phyloP scores from a whole-genome alignment of 176 grass and related monocot species.

The Neostapfia colusana region DNA sequence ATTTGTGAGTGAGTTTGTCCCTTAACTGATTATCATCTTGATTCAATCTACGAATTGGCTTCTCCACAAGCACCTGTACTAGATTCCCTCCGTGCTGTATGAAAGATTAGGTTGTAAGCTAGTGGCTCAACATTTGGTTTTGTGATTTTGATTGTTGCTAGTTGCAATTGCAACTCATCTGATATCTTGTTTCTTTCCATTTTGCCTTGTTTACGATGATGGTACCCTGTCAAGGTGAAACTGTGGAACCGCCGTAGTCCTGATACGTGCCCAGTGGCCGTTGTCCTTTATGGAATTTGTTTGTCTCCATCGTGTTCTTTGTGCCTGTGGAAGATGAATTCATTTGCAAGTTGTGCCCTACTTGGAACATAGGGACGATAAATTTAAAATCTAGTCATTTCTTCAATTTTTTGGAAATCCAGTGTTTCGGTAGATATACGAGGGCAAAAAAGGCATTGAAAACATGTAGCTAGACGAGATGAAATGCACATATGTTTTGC shows the following conservation, averaged over 20 bases:
- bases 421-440: background rate
- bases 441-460: background rate
- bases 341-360: background rate
- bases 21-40: constrained; percentile 9
- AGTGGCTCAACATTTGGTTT: background rate
- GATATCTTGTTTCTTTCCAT: background rate
- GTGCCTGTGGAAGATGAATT: background rate
- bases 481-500: background rate
- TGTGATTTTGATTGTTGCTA: constrained; percentile 32
- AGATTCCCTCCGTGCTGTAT: constrained; percentile 23
- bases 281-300: background rate
- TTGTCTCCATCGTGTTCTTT: background rate
- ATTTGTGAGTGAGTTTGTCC: background rate
- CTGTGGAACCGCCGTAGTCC: background rate
- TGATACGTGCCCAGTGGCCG: background rate
- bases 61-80: background rate
- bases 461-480: background rate
- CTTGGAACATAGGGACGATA: background rate
- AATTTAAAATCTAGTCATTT: too few relatives aligned
- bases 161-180: background rate
- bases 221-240: background rate
- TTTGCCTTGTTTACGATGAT: background rate
- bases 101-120: constrained; percentile 32
- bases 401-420: too few relatives aligned
- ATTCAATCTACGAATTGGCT: constrained; percentile 18